These are phyloP conservation scores for Saccharomyces hybrid DNA, from an alignment of 1,139 yeast species.

Conservation along the genomic window DNA sequence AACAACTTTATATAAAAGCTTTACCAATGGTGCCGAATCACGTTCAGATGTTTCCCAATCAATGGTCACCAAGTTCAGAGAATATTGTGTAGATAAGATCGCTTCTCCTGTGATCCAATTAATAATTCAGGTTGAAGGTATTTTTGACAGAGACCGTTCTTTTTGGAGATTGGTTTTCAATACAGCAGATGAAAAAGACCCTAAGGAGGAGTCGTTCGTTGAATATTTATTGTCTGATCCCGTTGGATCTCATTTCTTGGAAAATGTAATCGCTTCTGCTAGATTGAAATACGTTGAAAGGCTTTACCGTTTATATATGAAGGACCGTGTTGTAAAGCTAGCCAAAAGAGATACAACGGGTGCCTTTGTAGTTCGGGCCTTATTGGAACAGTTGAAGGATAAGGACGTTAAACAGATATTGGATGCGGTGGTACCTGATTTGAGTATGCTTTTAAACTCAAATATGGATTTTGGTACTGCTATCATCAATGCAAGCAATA, in stretches of 20 bases:
- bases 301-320: slow-evolving; percentile 64
- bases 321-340: slow-evolving; percentile 60
- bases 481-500: slow-evolving; percentile 60
- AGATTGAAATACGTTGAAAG: slow-evolving; percentile 65
- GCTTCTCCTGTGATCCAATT: slow-evolving; percentile 88
- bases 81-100: slow-evolving; percentile 65
- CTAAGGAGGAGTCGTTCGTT: slow-evolving; percentile 71
- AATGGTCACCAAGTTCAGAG: slow-evolving; percentile 46
- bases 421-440: slow-evolving; percentile 61
- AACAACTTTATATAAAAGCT: slow-evolving; percentile 34
- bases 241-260: slow-evolving; percentile 86
- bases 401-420: slow-evolving; percentile 57
- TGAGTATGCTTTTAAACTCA: slow-evolving; percentile 54
- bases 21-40: slow-evolving; percentile 32
- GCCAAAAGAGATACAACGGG: slow-evolving; percentile 79
- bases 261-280: slow-evolving; percentile 58
- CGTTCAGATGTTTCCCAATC: slow-evolving; percentile 29
- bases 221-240: slow-evolving; percentile 80
- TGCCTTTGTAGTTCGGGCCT: slow-evolving; percentile 68
- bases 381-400: slow-evolving; percentile 53
- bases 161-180: slow-evolving; percentile 51
- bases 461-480: slow-evolving; percentile 65
- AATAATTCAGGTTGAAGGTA: slow-evolving; percentile 73
- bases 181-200: slow-evolving; percentile 42
- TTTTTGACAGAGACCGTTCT: slow-evolving; percentile 61